Percentiles rank a stretch among this genome's conserved stretches.
These are phyloP conservation scores for Hypoxylon sp. DNA, from an alignment of 2,329 filamentous ascomycete species.

Conservation along the genomic window DNA sequence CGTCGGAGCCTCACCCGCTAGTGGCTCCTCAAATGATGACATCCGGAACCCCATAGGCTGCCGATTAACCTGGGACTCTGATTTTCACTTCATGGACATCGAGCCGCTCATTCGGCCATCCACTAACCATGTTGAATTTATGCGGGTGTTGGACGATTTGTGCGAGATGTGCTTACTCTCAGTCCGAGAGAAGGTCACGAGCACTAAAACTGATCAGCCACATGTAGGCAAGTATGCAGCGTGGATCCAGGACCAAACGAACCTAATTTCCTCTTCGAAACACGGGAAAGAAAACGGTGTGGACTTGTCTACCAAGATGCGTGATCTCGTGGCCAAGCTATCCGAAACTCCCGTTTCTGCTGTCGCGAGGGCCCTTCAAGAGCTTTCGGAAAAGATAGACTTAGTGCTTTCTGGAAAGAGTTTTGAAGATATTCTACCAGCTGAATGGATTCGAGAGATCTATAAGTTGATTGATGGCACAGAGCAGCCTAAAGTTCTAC, in stretches of 20 bases:
- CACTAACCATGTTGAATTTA: no score
- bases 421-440: conserved; percentile 12
- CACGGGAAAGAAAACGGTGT: not conserved
- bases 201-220: no score
- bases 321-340: no score
- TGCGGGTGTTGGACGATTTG: no score
- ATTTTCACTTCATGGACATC: no score
- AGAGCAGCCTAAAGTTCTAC: conserved; percentile 26
- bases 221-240: no score
- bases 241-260: conserved; percentile 6
- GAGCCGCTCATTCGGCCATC: no score
- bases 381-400: conserved; percentile 14
- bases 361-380: no score
- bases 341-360: no score
- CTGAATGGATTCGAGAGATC: conserved; percentile 9
- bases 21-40: not conserved
- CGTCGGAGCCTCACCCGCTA: not conserved
- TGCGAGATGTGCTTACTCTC: conserved; percentile 5
- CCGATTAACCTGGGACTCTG: no score
- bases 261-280: conserved; percentile 8
- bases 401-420: conserved; percentile 19
- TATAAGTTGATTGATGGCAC: conserved; percentile 29
- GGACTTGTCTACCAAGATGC: no score
- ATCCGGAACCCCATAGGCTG: no score
- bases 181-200: conserved; percentile 7